A percentile compares a stretch with the other conserved stretches of the same genome.
phyloP scores from a whole-genome alignment of 1,284 basidiomycete species.

The Cutaneotrichosporon arboriforme region DNA sequence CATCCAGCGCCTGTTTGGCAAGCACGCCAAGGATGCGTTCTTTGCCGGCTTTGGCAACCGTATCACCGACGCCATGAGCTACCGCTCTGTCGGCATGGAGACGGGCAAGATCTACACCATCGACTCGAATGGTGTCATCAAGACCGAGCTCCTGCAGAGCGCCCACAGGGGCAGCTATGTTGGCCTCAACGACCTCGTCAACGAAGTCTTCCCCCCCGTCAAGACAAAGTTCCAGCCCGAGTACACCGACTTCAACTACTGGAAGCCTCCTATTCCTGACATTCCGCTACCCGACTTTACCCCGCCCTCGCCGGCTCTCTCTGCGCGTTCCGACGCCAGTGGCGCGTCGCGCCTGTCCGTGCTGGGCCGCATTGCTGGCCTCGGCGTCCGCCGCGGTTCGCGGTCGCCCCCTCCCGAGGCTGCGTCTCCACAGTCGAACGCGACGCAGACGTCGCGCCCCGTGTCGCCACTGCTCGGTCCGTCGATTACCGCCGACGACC shows the following conservation, averaged over 20 bases:
- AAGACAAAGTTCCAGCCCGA: constrained; percentile 79
- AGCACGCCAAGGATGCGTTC: constrained; percentile 63
- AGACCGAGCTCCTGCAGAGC: constrained; percentile 91
- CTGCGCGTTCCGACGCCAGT: constrained; percentile 80
- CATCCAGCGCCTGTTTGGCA: constrained; percentile 86
- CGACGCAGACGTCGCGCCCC: constrained; percentile 48
- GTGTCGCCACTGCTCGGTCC: constrained; percentile 46
- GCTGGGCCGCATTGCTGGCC: constrained; percentile 72
- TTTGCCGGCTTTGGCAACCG: constrained; percentile 98
- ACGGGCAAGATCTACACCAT: constrained; percentile 97
- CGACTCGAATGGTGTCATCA: constrained; percentile 90
- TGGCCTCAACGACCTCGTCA: constrained; percentile 87
- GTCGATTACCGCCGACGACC: constrained; percentile 34
- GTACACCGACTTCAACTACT: constrained; percentile 96
- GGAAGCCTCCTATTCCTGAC: constrained; percentile 74
- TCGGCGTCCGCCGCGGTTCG: constrained; percentile 48
- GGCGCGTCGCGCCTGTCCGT: constrained; percentile 61
- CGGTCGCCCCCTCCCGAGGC: constrained; percentile 28
- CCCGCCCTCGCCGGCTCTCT: constrained; percentile 85
- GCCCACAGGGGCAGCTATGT: constrained; percentile 76
- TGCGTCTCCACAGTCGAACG: constrained; percentile 9
- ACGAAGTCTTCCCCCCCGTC: constrained; percentile 98
- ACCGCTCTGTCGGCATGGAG: constrained; percentile 90
- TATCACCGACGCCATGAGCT: constrained; percentile 95
- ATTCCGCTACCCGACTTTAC: constrained; percentile 81